Evolutionary conservation across 2,329 filamentous ascomycete genomes (phyloP), one percentile per base, ranked within the genome.

Genomic region (Verticillium alfalfae): DNA sequence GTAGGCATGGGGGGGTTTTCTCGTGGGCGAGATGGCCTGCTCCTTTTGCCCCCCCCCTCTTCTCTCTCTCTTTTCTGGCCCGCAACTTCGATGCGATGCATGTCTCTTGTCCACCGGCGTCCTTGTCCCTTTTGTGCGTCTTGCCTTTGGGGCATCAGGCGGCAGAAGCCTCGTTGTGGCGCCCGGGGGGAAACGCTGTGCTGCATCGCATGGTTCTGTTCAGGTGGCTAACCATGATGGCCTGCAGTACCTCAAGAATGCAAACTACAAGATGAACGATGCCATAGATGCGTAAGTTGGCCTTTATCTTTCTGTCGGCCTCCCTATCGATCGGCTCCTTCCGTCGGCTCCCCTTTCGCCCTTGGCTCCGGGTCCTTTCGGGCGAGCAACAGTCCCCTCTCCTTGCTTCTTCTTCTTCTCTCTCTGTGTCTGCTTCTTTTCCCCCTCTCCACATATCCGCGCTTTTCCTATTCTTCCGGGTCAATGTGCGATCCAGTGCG

Each of bases 271-370:
- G 68, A 69, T 85, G 7, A 79, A 85, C 61, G 76, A 82, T 62
- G 84, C 84, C 45, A 73, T 84, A 57, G 82, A 86, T 75, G 73
- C 78, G 84, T 86, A 77, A 84, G 84, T 85, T 45, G 31, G 34
- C 34, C 34, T 58, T 36, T 22, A 37, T 22, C 22, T 56, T 54
- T 57, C 45, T 13, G 45, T 54, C 70, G 67, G 45, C 26, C 26
- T 4, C 26, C 5, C 26, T 31, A 31, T 31, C 26, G 26, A 5
- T 5, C 5, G 22, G 22, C 2, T 22, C 22, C 22, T 22, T 22
- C 22, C 22, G 22, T 22, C 22, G 22, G 22, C 22, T 68, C 63
- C 56, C 68, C 67, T 58, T 36, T 57, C 60, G 49, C 31, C 37
- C 36, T 6, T 38, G 39, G n/a, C 26, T 36, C 36, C 57, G 36